phyloP scores from a whole-genome alignment of 805 yeast genomes.

The Kluyveromyces siamensis region DNA sequence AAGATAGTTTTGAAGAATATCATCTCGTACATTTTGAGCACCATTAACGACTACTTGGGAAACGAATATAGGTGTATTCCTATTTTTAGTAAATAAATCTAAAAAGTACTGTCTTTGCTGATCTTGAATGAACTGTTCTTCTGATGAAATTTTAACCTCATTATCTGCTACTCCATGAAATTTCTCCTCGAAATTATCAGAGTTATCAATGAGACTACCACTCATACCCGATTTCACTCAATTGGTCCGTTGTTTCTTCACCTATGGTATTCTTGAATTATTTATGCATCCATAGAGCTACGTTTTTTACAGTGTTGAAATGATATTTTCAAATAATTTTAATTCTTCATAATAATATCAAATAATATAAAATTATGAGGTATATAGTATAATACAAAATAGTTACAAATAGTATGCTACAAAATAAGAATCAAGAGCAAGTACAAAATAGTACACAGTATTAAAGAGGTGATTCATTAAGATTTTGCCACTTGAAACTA shows the following conservation, averaged over 20 bases:
- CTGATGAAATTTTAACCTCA: neutral
- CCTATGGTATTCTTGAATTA: no score
- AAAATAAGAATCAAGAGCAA: neutral
- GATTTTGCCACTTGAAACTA: no score
- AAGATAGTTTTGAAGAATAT: slow-evolving; percentile 18
- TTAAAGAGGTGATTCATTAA: neutral
- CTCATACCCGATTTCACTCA: neutral
- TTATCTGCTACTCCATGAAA: neutral
- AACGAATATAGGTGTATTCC: slow-evolving; percentile 18
- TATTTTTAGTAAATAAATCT: slow-evolving; percentile 11
- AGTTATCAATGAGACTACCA: neutral
- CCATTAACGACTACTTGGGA: slow-evolving; percentile 15
- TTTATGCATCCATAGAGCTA: no score
- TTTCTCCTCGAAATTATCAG: neutral
- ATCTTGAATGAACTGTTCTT: slow-evolving; percentile 5
- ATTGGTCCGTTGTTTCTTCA: no score
- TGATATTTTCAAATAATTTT: neutral
- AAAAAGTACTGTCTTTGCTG: slow-evolving; percentile 5
- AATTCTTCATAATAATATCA: neutral
- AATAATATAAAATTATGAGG: no score
- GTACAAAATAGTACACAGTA: neutral
- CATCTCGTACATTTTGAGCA: slow-evolving; percentile 12
- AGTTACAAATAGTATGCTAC: neutral
- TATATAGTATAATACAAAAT: neutral
- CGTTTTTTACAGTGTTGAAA: no score